Evolutionary conservation across 768 basidiomycete species (phyloP).

Genomic region (Mrakia hoshinonis): DNA sequence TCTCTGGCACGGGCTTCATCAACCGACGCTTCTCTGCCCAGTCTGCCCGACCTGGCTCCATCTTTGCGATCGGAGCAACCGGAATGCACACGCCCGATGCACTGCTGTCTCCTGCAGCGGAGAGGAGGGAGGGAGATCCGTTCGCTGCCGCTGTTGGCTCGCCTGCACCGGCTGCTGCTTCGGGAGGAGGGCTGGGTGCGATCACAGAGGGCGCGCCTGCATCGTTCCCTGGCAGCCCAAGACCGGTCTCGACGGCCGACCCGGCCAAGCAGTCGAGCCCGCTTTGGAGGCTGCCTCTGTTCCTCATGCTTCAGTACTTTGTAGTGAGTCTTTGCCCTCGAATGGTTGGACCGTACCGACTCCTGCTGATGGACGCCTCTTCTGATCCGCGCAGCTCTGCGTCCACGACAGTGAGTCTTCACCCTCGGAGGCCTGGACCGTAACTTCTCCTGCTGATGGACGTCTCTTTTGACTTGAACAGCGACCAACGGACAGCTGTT

Average conservation of each 20-base stretch:
- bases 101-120: conserved; percentile 30
- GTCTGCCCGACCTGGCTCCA: conserved; percentile 40
- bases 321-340: background rate
- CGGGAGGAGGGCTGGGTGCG: conserved; percentile 16
- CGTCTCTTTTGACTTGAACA: background rate
- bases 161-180: conserved; percentile 26
- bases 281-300: conserved; percentile 63
- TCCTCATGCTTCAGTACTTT: conserved; percentile 55
- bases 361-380: background rate
- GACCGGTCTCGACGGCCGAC: background rate
- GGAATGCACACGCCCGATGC: conserved; percentile 52
- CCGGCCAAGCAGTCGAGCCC: conserved; percentile 54
- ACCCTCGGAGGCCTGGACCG: background rate
- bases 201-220: conserved; percentile 27
- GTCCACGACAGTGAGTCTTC: conserved; percentile 19
- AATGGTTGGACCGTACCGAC: too few relatives aligned
- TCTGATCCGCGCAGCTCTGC: background rate
- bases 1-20: conserved; percentile 10
- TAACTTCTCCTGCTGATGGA: background rate
- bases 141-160: conserved; percentile 19
- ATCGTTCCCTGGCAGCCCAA: background rate
- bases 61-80: conserved; percentile 59
- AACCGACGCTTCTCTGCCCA: background rate
- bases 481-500: conserved; percentile 27
- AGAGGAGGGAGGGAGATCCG: conserved; percentile 34